These are phyloP conservation scores for Penicillium arizonense DNA, from an alignment of 495 filamentous ascomycete species.

Conservation along the genomic window DNA sequence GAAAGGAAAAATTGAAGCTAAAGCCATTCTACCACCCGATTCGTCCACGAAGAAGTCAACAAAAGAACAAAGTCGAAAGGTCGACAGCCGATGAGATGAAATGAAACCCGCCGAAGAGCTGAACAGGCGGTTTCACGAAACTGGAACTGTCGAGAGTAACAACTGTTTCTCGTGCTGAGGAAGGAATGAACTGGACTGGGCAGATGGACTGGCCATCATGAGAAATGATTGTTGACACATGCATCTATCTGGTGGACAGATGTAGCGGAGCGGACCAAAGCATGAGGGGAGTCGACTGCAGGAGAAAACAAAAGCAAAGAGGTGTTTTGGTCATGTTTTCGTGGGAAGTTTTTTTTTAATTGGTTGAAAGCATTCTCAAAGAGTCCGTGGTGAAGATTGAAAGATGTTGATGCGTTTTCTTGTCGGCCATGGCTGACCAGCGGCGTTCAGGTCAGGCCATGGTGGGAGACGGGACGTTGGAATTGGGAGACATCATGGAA, in stretches of 20 bases:
- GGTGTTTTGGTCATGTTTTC: constrained; percentile 10
- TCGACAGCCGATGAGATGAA: background rate
- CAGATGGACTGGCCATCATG: background rate
- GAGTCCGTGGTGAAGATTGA: background rate
- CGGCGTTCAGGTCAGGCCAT: constrained; percentile 3
- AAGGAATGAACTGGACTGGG: constrained; percentile 10
- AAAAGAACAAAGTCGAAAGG: background rate
- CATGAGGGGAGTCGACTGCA: background rate
- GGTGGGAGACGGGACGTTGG: constrained; percentile 4
- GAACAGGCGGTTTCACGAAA: background rate
- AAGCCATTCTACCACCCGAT: constrained; percentile 11
- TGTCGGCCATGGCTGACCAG: constrained; percentile 1
- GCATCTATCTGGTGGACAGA: background rate
- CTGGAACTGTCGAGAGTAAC: background rate
- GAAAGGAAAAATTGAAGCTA: constrained; percentile 8
- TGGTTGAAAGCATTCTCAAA: constrained; percentile 2
- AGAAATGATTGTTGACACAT: too few relatives aligned
- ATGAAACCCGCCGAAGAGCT: background rate
- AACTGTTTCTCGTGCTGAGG: background rate
- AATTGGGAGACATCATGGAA: constrained; percentile 13
- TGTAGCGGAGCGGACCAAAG: constrained; percentile 7
- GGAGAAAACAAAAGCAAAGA: constrained; percentile 7
- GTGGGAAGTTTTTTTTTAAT: constrained; percentile 7
- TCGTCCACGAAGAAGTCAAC: constrained; percentile 14
- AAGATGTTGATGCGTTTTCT: background rate